Base-by-base conservation (phyloP, 2,329 filamentous ascomycete species). In the Neonectria hederae region DNA sequence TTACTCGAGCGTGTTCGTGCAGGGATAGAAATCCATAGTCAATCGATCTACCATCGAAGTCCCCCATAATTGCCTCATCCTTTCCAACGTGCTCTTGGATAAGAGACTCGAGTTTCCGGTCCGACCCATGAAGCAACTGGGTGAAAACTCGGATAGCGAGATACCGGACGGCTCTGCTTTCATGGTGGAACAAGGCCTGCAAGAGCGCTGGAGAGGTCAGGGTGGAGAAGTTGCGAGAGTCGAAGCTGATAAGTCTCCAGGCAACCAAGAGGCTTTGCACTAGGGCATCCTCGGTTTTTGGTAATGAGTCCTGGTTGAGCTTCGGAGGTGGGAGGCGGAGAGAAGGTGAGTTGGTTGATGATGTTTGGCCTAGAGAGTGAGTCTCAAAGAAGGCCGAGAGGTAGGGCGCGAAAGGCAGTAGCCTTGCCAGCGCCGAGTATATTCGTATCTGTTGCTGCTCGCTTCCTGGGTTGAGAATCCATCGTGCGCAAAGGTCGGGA, bases 91-190 rank as follows among this genome's bases (percentile, higher is more conserved):
- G 85, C 72, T 87, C 83, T 53, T 82, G 79, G 32, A 97, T 79
- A 76, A 97, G 90, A 53, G 86, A 83, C 74, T 97, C 90, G 52
- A 92, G 84, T 66, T 92, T 92, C 68, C 86, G 83, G 77, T 99
- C 96, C 4, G 96, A 91, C 30, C 92, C 92, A 72, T 89, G 89
- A 71, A 97, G 87, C 62, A 93, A 88, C 67, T 93, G 84, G 74
- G 91, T 94, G 69, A 97, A 92, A 63, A 94, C 88, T 67, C 93
- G 88, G 60, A 97, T 86, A 14, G 94, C 91, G 65, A 98, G 83
- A 78, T 94, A 97, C 78, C 92, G 88, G 54, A 97, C 86, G 17
- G 86, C 81, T 63, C 79, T 81, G 69, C 85, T 83, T 51, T 79
- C 74, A 75, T 90, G 86, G 55, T 83, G 81, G 70, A 97, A 91